phyloP scores from a whole-genome alignment of 345 rosid genomes.

The Garcia nutans region DNA sequence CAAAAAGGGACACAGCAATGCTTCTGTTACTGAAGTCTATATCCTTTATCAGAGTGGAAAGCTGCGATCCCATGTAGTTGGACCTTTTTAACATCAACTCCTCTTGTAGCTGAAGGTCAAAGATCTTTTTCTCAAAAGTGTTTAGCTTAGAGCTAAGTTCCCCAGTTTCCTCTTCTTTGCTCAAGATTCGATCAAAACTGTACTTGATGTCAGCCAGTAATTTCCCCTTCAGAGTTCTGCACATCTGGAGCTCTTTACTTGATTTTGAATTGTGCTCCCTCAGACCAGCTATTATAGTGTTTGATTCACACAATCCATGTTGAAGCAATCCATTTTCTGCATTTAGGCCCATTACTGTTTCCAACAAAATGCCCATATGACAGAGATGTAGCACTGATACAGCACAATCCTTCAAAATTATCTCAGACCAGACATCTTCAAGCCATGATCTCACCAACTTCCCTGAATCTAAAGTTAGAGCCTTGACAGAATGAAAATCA shows the following conservation, averaged over 20 bases:
- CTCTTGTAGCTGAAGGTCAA: slow-evolving; percentile 71
- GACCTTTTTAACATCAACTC: slow-evolving; percentile 88
- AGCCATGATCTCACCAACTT: slow-evolving; percentile 60
- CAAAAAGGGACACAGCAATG: slow-evolving; percentile 45
- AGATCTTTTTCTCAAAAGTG: slow-evolving; percentile 64
- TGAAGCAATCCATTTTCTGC: slow-evolving; percentile 87
- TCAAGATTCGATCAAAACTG: slow-evolving; percentile 65
- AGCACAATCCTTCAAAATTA: slow-evolving; percentile 83
- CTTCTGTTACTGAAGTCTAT: slow-evolving; percentile 56
- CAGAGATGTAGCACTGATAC: slow-evolving; percentile 84
- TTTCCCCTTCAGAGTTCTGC: slow-evolving; percentile 71
- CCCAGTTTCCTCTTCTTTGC: slow-evolving; percentile 80
- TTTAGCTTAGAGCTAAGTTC: slow-evolving; percentile 55
- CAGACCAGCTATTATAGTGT: slow-evolving; percentile 61
- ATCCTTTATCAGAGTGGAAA: slow-evolving; percentile 70
- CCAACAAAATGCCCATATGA: slow-evolving; percentile 86
- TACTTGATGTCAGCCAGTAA: slow-evolving; percentile 79
- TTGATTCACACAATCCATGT: slow-evolving; percentile 64
- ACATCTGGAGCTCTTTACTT: slow-evolving; percentile 73
- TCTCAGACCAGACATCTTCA: slow-evolving; percentile 95
- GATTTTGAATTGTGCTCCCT: slow-evolving; percentile 74
- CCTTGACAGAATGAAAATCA: slow-evolving; percentile 51
- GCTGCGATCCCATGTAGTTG: slow-evolving; percentile 73
- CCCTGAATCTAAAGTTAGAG: slow-evolving; percentile 48
- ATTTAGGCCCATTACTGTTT: slow-evolving; percentile 75